Percentiles rank a stretch among this genome's conserved stretches.
Conservation (phyloP, 345 rosid genomes). For the Boechera retrofracta region DNA sequence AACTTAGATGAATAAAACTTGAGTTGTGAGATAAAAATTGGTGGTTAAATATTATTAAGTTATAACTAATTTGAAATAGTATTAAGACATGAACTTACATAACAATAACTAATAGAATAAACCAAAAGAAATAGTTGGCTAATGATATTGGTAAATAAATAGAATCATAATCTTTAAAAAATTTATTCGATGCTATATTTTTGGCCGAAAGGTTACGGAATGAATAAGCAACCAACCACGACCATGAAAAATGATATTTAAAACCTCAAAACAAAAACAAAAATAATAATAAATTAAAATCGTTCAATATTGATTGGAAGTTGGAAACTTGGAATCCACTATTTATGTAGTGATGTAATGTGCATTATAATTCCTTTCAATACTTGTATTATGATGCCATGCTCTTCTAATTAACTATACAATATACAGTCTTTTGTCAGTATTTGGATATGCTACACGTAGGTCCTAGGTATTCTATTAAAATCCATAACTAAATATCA, state of each 20-base stretch:
- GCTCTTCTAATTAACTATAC: not conserved
- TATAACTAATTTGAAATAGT: not conserved
- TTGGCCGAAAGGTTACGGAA: constrained; percentile 27
- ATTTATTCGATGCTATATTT: not conserved
- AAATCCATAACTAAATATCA: not conserved
- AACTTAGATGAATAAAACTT: no score
- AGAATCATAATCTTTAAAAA: not conserved
- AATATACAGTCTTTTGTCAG: not conserved
- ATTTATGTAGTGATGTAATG: constrained; percentile 12
- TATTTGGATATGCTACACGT: constrained; percentile 24
- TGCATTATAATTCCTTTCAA: not conserved
- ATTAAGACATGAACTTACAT: not conserved
- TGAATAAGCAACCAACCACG: constrained; percentile 31
- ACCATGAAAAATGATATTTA: constrained; percentile 1
- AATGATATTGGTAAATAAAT: not conserved
- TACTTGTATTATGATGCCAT: constrained; percentile 1
- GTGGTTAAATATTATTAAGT: not conserved
- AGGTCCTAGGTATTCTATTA: constrained; percentile 3
- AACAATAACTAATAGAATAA: not conserved
- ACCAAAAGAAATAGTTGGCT: not conserved
- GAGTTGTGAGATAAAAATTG: no score
- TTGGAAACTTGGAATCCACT: constrained; percentile 24
- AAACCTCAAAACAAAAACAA: not conserved
- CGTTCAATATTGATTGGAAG: not conserved
- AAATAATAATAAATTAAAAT: not conserved